Evolutionary conservation across 2,329 filamentous ascomycete species (phyloP), one percentile per base, ranked within the genome.

Genomic region (Chaetomiaceae sp.): DNA sequence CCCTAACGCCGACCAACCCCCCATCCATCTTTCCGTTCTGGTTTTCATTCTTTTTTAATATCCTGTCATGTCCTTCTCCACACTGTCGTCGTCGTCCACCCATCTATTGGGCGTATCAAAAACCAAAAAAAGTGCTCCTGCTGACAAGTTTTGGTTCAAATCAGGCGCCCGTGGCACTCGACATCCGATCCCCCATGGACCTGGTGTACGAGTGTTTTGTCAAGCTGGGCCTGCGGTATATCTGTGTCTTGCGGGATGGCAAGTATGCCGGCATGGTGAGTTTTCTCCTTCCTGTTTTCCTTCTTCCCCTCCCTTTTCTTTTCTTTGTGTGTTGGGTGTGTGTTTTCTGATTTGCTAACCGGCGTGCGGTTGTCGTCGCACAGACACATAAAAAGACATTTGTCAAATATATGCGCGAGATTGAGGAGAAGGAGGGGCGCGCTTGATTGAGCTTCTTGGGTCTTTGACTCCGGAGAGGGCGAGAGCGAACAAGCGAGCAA

Each of bases 131-230:
- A 47, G 14, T 7, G 17, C 6, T 27, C 6, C 25, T 40, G 41
- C 17, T 39, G 34, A 44, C 13, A 17, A 8, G 4, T 8, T 27
- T 6, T 3, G 25, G 6, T 6, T 27, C 14, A 13, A 14, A 2
- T 4, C 20, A 51, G 81, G 87, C 92, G 2, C 93, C 93, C 0
- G 80, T 99, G 13, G 81, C 91, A 12, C 74, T 99, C 20, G 93
- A 99, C 63, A 87, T 95, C 25, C 82, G 85, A 59, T 93, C 87
- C 0, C 89, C 93, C 0, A 91, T 97, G 81, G 91, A 97, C 65
- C 72, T 99, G 34, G 93, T 96, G 4, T 96, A 96, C 62, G 93
- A 99, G 66, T 92, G 90, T 63, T 99, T 97, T 66, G 87, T 89
- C 44, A 99, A 99, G 70, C 75, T 99, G 8, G 93, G 93, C 1